These are phyloP conservation scores for Lachnellula hyalina DNA, from an alignment of 2,329 filamentous ascomycete genomes.

Conservation along the genomic window DNA sequence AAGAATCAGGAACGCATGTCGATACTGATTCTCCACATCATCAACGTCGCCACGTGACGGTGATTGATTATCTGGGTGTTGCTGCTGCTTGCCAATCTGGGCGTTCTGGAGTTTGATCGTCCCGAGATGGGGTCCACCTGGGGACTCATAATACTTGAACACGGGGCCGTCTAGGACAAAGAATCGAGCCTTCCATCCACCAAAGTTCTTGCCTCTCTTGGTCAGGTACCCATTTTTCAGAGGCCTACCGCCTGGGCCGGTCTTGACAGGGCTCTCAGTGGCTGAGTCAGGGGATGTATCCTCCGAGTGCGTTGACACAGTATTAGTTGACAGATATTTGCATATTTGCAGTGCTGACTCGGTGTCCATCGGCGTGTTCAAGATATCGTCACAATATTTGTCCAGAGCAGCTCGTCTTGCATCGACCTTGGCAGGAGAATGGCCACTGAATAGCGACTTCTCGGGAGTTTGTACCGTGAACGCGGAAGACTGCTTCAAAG, in stretches of 20 bases:
- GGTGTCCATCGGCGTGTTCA: slow-evolving; percentile 78
- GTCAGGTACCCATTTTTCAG: slow-evolving; percentile 87
- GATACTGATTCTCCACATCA: slow-evolving; percentile 87
- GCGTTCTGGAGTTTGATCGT: slow-evolving; percentile 88
- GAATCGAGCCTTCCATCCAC: slow-evolving; percentile 88
- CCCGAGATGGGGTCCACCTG: slow-evolving; percentile 83
- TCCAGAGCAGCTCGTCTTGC: slow-evolving; percentile 76
- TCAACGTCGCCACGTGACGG: slow-evolving; percentile 57
- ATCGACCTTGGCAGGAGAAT: slow-evolving; percentile 90
- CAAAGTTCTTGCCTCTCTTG: slow-evolving; percentile 97
- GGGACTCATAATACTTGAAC: slow-evolving; percentile 86
- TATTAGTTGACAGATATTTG: slow-evolving; percentile 71
- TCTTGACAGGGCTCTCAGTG: slow-evolving; percentile 37
- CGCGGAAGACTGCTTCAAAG: slow-evolving; percentile 66
- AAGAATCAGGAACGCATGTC: slow-evolving; percentile 89
- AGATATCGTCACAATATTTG: slow-evolving; percentile 75
- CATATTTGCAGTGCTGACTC: slow-evolving; percentile 75
- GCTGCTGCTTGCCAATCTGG: slow-evolving; percentile 87
- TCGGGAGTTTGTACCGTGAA: slow-evolving; percentile 79
- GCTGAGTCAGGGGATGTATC: slow-evolving; percentile 43
- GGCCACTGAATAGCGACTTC: slow-evolving; percentile 78
- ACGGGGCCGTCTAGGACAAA: slow-evolving; percentile 65
- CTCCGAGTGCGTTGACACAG: slow-evolving; percentile 56
- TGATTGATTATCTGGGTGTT: slow-evolving; percentile 52
- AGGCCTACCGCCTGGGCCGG: slow-evolving; percentile 59